Evolutionary conservation across 1,284 basidiomycete genomes (phyloP), one percentile per base, ranked within the genome.

Genomic region (Ustilago curta): DNA sequence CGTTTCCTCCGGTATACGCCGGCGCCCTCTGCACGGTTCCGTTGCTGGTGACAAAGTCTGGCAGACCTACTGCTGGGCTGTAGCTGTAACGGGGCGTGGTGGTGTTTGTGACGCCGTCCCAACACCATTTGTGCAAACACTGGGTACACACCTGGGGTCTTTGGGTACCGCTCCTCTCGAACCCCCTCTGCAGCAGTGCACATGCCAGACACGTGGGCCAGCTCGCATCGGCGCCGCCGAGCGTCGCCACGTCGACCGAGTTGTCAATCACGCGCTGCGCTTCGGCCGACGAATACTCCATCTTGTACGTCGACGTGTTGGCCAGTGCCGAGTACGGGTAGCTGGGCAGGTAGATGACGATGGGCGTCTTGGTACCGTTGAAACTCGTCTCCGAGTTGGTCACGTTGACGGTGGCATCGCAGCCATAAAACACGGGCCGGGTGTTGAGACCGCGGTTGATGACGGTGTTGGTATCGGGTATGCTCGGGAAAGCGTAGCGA

Each of bases 371-470:
- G 21, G 76, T 68, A 55, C 80, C 79, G 57, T 86, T 85, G 39
- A 54, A 64, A 2, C 68, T 42, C 18, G 69, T 79, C 29, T 48
- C 44, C 16, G 68, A 59, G 70, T 50, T 82, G 54, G 74, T 82
- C 23, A 77, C 77, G 62, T 80, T 82, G 45, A 83, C 84, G 64
- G 86, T 85, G 3, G 85, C 82, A 39, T 82, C 85, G 79, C 91
- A 93, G 0, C 92, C 92, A 84, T 92, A 93, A 84, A 93, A 92
- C 0, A 90, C 90, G 7, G 91, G 89, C 19, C 91, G 88, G 42
- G 87, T 87, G 82, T 90, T 91, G 11, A 91, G 87, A 16, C 92
- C 92, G 8, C 88, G 88, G 14, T 86, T 85, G 51, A 91, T 80
- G 78, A 92, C 92, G 7, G 88, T 88, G 16, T 87, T 86, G 7